phyloP scores from a whole-genome alignment of 805 yeast genomes.

The Monosporozyma yasuniensis region DNA sequence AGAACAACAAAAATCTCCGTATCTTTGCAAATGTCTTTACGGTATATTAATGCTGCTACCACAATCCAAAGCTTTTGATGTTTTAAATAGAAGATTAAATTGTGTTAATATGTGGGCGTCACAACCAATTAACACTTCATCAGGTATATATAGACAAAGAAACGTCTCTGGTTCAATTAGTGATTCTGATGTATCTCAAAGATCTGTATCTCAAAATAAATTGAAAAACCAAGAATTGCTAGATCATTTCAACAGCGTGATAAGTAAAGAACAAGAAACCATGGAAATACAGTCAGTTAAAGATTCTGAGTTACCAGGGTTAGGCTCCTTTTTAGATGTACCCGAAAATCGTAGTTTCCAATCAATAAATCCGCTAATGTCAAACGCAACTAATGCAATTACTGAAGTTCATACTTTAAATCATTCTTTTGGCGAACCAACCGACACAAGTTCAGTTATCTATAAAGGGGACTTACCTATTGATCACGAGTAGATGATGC shows the following conservation, averaged over 20 bases:
- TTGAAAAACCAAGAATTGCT: conserved; percentile 21
- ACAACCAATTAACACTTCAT: conserved; percentile 8
- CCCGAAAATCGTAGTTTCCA: conserved; percentile 5
- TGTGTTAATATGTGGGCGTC: conserved; percentile 30
- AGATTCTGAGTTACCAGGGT: conserved; percentile 5
- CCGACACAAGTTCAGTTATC: conserved; percentile 10
- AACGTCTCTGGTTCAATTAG: conserved; percentile 5
- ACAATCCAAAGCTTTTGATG: conserved; percentile 83
- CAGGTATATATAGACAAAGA: conserved; percentile 7
- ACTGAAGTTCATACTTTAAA: conserved; percentile 2
- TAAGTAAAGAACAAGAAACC: conserved; percentile 1
- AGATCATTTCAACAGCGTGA: conserved; percentile 23
- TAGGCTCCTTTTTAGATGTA: conserved; percentile 7
- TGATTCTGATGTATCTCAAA: conserved; percentile 16
- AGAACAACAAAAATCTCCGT: conserved; percentile 77
- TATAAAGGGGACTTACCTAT: neutral
- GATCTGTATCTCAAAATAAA: conserved; percentile 23
- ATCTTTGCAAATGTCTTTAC: conserved; percentile 75
- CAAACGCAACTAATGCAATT: conserved; percentile 1
- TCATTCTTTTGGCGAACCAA: conserved; percentile 5
- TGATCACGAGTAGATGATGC: neutral
- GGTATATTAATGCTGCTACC: conserved; percentile 92
- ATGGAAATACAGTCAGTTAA: conserved; percentile 1
- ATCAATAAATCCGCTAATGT: conserved; percentile 2
- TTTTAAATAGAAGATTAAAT: conserved; percentile 63